phyloP scores from a whole-genome alignment of 1,284 basidiomycete species.

The Apiotrichum gracile region DNA sequence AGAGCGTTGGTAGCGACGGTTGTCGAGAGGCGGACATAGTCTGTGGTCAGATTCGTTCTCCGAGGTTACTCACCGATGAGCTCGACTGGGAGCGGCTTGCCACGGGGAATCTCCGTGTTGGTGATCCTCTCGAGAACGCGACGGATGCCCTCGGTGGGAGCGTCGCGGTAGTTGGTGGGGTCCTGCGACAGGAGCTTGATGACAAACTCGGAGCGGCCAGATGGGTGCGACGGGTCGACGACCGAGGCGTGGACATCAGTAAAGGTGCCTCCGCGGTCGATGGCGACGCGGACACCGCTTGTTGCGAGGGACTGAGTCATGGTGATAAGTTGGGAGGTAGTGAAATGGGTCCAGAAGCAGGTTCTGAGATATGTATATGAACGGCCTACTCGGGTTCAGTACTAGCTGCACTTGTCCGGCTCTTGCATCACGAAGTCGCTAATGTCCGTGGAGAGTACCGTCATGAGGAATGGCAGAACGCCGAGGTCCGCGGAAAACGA shows the following conservation, averaged over 20 bases:
- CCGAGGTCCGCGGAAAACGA: no score
- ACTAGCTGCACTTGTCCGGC: no score
- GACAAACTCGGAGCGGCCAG: slow-evolving; percentile 27
- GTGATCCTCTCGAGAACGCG: neutral
- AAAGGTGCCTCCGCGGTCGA: slow-evolving; percentile 42
- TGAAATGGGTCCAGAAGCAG: neutral
- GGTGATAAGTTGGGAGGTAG: neutral
- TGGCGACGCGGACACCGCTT: slow-evolving; percentile 27
- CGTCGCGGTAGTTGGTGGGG: slow-evolving; percentile 81
- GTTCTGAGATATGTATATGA: no score
- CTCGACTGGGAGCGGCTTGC: slow-evolving; percentile 76
- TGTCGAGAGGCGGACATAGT: slow-evolving; percentile 44
- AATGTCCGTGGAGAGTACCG: no score
- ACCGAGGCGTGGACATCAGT: no score
- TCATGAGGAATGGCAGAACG: no score
- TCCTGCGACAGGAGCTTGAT: slow-evolving; percentile 69
- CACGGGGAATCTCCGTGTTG: slow-evolving; percentile 60
- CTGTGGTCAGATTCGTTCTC: slow-evolving; percentile 54
- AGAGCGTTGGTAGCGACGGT: slow-evolving; percentile 85
- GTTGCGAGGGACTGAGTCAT: neutral
- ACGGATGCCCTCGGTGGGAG: slow-evolving; percentile 65
- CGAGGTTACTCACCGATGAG: slow-evolving; percentile 62
- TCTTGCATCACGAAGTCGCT: neutral
- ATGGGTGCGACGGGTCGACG: no score
- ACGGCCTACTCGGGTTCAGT: no score